A percentile compares a stretch with the other conserved stretches of the same genome.
phyloP scores from a whole-genome alignment of 805 yeast genomes.

The Metschnikowia lunata region DNA sequence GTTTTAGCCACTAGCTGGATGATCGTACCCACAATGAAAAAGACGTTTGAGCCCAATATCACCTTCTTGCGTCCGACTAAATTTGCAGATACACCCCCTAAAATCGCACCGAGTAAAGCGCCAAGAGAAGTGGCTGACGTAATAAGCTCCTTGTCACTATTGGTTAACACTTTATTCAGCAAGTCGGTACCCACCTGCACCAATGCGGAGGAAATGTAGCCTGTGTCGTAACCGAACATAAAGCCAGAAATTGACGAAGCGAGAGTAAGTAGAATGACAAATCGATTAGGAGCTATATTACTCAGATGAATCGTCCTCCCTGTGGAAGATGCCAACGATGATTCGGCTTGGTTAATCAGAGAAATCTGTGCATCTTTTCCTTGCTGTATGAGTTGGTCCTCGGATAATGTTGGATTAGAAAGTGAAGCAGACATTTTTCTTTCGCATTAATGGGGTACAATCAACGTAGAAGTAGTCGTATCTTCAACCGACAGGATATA shows the following conservation, averaged over 20 bases:
- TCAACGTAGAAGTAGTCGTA: too few species aligned
- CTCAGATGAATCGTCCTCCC: conserved; percentile 6
- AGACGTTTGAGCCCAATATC: conserved; percentile 72
- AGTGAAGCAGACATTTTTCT: too few species aligned
- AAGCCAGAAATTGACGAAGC: conserved; percentile 90
- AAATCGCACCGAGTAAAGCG: conserved; percentile 72
- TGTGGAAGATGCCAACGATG: conserved; percentile 7
- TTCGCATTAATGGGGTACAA: too few species aligned
- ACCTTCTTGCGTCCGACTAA: conserved; percentile 80
- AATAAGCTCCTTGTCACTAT: conserved; percentile 82
- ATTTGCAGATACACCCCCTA: conserved; percentile 83
- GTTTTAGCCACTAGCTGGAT: conserved; percentile 77
- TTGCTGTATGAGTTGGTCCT: conserved; percentile 3
- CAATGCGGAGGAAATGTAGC: conserved; percentile 90
- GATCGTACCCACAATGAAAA: conserved; percentile 81
- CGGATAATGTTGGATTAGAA: too few species aligned
- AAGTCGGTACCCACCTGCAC: conserved; percentile 81
- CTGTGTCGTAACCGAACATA: conserved; percentile 97
- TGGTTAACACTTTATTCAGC: conserved; percentile 44
- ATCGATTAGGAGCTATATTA: conserved; percentile 30
- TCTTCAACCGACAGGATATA: too few species aligned
- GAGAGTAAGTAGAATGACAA: conserved; percentile 66
- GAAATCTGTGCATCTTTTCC: conserved; percentile 4
- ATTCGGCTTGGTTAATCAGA: conserved; percentile 6
- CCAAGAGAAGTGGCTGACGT: conserved; percentile 95